A percentile compares a stretch with the other conserved stretches of the same genome.
Evolutionary conservation across 106 monocot species (phyloP).

Genomic region (Platanthera guangdongensis): DNA sequence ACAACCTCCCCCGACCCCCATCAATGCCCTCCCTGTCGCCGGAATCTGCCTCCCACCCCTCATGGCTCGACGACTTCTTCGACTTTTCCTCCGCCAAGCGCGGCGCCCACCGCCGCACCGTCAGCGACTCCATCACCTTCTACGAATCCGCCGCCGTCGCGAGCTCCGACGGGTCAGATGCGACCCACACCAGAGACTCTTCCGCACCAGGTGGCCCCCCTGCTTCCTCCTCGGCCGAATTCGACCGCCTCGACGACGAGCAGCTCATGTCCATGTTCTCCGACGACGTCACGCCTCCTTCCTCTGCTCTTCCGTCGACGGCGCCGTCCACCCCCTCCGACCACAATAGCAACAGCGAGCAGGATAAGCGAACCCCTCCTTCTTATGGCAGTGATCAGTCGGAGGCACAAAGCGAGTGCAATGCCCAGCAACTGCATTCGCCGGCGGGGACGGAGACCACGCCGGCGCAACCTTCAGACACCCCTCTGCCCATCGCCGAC

Average conservation of each 20-base stretch:
- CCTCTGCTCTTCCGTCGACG: not conserved
- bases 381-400: constrained; percentile 14
- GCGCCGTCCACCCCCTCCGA: constrained; percentile 29
- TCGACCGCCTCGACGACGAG: constrained; percentile 76
- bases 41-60: constrained; percentile 7
- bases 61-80: constrained; percentile 84
- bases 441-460: not conserved
- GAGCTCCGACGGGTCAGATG: not conserved
- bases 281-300: constrained; percentile 21
- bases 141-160: constrained; percentile 25
- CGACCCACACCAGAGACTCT: constrained; percentile 36
- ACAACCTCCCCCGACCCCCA: constrained; percentile 2
- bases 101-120: constrained; percentile 55
- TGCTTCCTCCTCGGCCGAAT: constrained; percentile 49
- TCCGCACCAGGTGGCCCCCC: constrained; percentile 34
- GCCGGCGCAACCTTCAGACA: not conserved
- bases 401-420: constrained; percentile 44
- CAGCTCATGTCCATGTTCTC: constrained; percentile 94
- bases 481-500: constrained; percentile 17
- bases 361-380: constrained; percentile 15
- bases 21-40: constrained; percentile 7
- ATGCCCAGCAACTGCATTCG: not conserved
- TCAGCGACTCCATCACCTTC: constrained; percentile 70
- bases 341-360: constrained; percentile 37
- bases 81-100: constrained; percentile 70